phyloP scores from a whole-genome alignment of 371 early-diverging fungal species.

The Actinomucor elegans region DNA sequence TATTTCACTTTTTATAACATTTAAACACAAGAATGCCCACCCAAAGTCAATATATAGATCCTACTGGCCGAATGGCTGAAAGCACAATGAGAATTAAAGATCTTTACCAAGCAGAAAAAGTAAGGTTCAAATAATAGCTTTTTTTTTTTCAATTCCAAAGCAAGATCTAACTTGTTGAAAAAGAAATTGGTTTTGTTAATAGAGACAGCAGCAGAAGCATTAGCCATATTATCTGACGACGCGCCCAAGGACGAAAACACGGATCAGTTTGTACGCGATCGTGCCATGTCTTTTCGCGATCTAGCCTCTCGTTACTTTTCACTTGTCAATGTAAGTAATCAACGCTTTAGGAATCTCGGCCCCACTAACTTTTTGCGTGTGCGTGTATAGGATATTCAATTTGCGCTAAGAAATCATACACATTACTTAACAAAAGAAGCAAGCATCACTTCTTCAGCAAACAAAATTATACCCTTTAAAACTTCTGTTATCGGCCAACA shows the following conservation, averaged over 20 bases:
- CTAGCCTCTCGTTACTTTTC: conserved; percentile 41
- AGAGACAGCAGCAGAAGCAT: conserved; percentile 44
- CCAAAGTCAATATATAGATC: conserved; percentile 13
- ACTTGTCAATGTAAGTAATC: conserved; percentile 35
- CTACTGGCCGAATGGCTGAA: conserved; percentile 31
- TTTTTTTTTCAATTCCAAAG: neutral
- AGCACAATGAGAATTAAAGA: conserved; percentile 44
- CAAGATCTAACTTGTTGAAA: neutral
- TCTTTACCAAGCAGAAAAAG: conserved; percentile 44
- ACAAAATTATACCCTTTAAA: conserved; percentile 43
- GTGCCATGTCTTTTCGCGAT: conserved; percentile 25
- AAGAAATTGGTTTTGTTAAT: conserved; percentile 46
- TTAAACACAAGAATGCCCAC: neutral
- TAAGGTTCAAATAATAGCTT: conserved; percentile 1
- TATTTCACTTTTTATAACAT: neutral
- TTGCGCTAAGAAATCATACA: conserved; percentile 38
- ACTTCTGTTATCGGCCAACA: conserved; percentile 38
- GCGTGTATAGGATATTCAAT: conserved; percentile 44
- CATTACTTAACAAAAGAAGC: conserved; percentile 35
- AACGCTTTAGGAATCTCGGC: too few species aligned
- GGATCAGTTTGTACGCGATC: conserved; percentile 29
- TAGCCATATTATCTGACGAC: conserved; percentile 37
- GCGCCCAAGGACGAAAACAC: conserved; percentile 25
- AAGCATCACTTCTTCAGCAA: conserved; percentile 35
- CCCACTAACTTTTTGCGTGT: too few species aligned